Base-by-base conservation (phyloP, 768 basidiomycete species). In the Hygrophorus russula region DNA sequence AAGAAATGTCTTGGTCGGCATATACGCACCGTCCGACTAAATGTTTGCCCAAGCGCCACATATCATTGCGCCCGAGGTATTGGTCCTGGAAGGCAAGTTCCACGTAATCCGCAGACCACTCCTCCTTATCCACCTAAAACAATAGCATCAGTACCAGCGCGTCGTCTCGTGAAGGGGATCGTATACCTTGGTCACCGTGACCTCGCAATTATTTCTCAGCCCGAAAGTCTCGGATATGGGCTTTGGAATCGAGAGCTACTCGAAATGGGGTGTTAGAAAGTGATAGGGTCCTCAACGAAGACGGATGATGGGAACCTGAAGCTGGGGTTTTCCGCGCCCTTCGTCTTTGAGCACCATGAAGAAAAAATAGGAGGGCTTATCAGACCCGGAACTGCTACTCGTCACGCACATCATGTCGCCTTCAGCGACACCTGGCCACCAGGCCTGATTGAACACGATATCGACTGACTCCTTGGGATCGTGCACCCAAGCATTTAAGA, bases 51-150 rank as follows among this genome's bases (percentile, higher is more conserved):
- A 97, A 69, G 38, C 91, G 70, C 90, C 93, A 97, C 91, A 96
- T 94, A 51, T 97, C 96, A 48, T 86, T 90, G 36, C 96, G 78
- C 12, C 93, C 94, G 12, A 97, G 70, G 58, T 97, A 97, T 56
- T 94, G 91, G 57, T 96, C 92, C 49, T 88, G 86, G 56, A 98
- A 98, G 36, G 80, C 79, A 45, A 98, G 73, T 55, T 98, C 94
- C 39, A 98, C 72, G 55, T 81, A 82, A 47, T 86, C 80, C 1
- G 85, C 87, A 18, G 65, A 71, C 46, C 76, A 72, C 30, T 63
- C 61, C 5, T 69, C 65, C 51, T 70, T 76, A 49, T 92, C 78
- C 33, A 87, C 82, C 86, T 89, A 42, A 19, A 36, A 52, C n/a
- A n/a, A n/a, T n/a, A 46, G 50, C 48, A 48, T 35, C 44, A 44